Evolutionary conservation across 2,329 filamentous ascomycete species (phyloP).

Genomic region (Clonostachys chloroleuca): DNA sequence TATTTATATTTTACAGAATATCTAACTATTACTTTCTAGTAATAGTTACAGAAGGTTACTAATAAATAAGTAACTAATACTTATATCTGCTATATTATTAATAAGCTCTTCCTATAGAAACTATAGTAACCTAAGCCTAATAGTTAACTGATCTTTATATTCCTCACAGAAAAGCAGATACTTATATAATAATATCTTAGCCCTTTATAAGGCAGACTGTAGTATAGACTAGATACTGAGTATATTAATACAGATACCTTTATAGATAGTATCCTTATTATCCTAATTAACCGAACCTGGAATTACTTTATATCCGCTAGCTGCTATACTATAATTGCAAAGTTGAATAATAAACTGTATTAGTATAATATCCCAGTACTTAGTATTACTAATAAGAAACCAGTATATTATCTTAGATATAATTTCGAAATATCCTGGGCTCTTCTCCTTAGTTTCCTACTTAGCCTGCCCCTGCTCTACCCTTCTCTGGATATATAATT

Average conservation of each 20-base stretch:
- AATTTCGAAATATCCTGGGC: neutral
- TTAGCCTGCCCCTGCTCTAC: neutral
- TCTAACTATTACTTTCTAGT: neutral
- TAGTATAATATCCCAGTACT: neutral
- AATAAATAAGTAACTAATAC: neutral
- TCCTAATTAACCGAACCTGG: neutral
- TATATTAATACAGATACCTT: neutral
- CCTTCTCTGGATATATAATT: neutral
- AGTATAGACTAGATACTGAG: neutral
- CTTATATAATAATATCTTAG: neutral
- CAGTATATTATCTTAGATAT: neutral
- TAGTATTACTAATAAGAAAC: neutral
- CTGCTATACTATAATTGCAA: neutral
- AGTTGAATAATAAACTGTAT: neutral
- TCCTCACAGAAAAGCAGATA: neutral
- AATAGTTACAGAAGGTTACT: neutral
- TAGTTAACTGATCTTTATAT: neutral
- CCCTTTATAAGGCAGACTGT: neutral
- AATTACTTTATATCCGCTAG: neutral
- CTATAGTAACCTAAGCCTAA: too few species aligned
- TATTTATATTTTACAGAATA: neutral
- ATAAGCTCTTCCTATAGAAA: neutral
- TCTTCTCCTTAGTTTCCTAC: neutral
- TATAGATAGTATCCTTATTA: neutral
- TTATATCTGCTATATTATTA: neutral